Evolutionary conservation across 2,329 filamentous ascomycete genomes (phyloP).

Genomic region (Fusarium compactum): DNA sequence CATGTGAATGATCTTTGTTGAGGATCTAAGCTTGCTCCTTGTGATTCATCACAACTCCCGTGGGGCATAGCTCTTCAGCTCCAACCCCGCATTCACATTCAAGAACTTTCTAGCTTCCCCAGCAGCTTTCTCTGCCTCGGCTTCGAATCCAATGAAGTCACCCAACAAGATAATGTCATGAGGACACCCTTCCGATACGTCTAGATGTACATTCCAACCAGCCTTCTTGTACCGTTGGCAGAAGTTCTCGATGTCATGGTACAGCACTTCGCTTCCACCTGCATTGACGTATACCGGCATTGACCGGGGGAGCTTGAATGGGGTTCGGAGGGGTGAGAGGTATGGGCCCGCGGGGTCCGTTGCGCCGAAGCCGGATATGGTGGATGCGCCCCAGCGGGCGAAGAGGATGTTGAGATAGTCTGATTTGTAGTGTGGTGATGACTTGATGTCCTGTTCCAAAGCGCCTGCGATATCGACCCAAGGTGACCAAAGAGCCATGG

Average conservation of each 20-base stretch:
- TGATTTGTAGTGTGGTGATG: constrained; percentile 40
- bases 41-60: not conserved
- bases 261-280: constrained; percentile 32
- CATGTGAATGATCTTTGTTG: constrained; percentile 27
- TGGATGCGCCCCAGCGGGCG: constrained; percentile 34
- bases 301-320: constrained; percentile 11
- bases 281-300: constrained; percentile 37
- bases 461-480: constrained; percentile 38
- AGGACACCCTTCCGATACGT: constrained; percentile 33
- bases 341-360: constrained; percentile 30
- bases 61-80: not conserved
- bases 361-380: constrained; percentile 29
- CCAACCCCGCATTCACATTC: constrained; percentile 16
- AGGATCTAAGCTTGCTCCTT: not conserved
- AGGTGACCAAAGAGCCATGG: constrained; percentile 38
- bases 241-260: constrained; percentile 36
- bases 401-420: constrained; percentile 40
- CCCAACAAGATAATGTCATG: constrained; percentile 40
- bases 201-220: constrained; percentile 33
- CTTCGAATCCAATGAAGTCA: constrained; percentile 23
- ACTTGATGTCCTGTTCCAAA: constrained; percentile 27
- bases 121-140: constrained; percentile 36
- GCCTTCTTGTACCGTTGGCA: constrained; percentile 24
- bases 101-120: constrained; percentile 30
- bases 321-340: constrained; percentile 36